Percentiles rank a stretch among this genome's conserved stretches.
Evolutionary conservation across 345 rosid genomes (phyloP).

Genomic region (Eutrema japonicum): DNA sequence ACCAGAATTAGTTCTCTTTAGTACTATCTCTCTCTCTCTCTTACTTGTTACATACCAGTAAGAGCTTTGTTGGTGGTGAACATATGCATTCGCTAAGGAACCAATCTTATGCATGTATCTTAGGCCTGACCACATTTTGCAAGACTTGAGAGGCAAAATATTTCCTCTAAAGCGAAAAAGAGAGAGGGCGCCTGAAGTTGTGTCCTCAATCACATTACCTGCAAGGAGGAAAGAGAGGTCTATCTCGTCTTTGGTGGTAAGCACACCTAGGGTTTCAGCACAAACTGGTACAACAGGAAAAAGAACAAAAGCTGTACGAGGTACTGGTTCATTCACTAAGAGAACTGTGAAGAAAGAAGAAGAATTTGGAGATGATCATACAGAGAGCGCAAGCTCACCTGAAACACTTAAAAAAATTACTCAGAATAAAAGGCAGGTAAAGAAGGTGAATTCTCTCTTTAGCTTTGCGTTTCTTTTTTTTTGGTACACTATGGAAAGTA

Average conservation of each 20-base stretch:
- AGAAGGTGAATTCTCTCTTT: constrained; percentile 41
- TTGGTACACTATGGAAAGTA: constrained; percentile 24
- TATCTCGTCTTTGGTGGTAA: constrained; percentile 87
- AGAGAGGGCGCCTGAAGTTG: constrained; percentile 63
- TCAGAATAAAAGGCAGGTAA: constrained; percentile 73
- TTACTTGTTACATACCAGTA: constrained; percentile 5
- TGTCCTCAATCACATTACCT: constrained; percentile 56
- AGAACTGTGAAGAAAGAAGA: constrained; percentile 60
- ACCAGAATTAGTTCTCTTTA: neutral
- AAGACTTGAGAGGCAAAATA: constrained; percentile 85
- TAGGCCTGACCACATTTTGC: constrained; percentile 89
- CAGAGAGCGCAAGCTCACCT: constrained; percentile 67
- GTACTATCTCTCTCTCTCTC: neutral
- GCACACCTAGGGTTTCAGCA: constrained; percentile 71
- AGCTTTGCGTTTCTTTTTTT: constrained; percentile 19
- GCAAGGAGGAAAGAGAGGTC: constrained; percentile 96
- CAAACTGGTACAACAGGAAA: constrained; percentile 70
- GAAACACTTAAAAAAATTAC: constrained; percentile 59
- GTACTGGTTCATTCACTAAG: constrained; percentile 54
- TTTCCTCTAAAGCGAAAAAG: constrained; percentile 79
- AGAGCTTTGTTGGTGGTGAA: constrained; percentile 29
- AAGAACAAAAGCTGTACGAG: constrained; percentile 66
- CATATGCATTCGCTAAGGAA: constrained; percentile 19
- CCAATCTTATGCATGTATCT: constrained; percentile 31
- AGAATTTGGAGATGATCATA: constrained; percentile 56